Evolutionary conservation across 768 basidiomycete species (phyloP).

Genomic region (Amanita brunnescens): DNA sequence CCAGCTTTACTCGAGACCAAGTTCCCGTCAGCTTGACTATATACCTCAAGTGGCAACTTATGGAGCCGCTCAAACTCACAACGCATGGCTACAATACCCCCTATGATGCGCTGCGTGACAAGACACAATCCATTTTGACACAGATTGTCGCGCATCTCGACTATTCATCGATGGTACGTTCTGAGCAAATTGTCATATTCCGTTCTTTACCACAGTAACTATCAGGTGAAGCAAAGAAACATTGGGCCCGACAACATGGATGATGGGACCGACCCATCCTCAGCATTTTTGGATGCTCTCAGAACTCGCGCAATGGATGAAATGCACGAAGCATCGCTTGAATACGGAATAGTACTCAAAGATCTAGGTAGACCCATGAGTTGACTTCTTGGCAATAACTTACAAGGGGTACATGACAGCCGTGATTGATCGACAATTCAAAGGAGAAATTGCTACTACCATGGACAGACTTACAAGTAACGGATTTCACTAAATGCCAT

Average conservation of each 20-base stretch:
- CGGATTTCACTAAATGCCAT: not conserved
- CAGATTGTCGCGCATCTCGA: constrained; percentile 76
- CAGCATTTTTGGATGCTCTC: constrained; percentile 76
- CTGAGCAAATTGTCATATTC: not conserved
- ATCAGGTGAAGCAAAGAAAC: constrained; percentile 69
- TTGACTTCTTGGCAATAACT: not conserved
- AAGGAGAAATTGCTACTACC: constrained; percentile 77
- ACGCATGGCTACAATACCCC: constrained; percentile 82
- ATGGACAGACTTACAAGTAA: constrained; percentile 73
- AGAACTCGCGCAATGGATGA: constrained; percentile 83
- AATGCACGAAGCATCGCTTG: constrained; percentile 69
- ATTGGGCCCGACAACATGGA: constrained; percentile 69
- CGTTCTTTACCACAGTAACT: constrained; percentile 7
- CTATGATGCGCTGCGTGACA: constrained; percentile 70
- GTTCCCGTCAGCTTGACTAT: constrained; percentile 79
- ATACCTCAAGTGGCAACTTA: constrained; percentile 69
- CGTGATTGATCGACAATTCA: constrained; percentile 83
- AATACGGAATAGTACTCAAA: constrained; percentile 78
- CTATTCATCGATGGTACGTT: constrained; percentile 35
- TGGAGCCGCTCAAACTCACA: constrained; percentile 53
- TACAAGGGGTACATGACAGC: constrained; percentile 33
- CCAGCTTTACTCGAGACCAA: constrained; percentile 77
- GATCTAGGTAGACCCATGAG: constrained; percentile 48
- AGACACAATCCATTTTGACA: constrained; percentile 80
- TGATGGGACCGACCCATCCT: constrained; percentile 58